Percentiles rank a stretch among this genome's conserved stretches.
phyloP scores from a whole-genome alignment of 1,284 basidiomycete genomes.

The Macrocybe sp. region DNA sequence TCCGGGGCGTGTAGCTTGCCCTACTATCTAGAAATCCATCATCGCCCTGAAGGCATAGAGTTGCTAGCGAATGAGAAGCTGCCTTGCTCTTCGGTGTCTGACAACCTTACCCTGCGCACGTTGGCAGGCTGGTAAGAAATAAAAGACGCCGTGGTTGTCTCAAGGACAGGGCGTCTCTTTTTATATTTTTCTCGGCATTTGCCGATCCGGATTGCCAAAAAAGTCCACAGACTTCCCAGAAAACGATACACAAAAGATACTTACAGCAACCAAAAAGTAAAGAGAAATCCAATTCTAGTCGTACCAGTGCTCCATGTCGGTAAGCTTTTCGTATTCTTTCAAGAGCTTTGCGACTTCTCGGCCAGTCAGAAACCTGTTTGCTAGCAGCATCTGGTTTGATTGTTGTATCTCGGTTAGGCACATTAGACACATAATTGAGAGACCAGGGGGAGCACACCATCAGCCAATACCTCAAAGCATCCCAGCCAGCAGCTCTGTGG shows the following conservation, averaged over 20 bases:
- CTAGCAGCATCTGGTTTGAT: slow-evolving; percentile 35
- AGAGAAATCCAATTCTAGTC: slow-evolving; percentile 8
- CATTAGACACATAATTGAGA: not conserved
- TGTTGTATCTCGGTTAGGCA: not conserved
- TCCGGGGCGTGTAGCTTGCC: slow-evolving; percentile 16
- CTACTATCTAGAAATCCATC: slow-evolving; percentile 27
- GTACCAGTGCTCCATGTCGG: slow-evolving; percentile 33
- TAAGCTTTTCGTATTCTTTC: slow-evolving; percentile 40
- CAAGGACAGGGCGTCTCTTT: not conserved
- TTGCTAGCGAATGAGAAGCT: slow-evolving; percentile 27
- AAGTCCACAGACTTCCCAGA: not conserved
- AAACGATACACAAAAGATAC: not conserved
- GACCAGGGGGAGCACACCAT: slow-evolving; percentile 36
- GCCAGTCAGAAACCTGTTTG: slow-evolving; percentile 41
- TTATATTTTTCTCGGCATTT: not conserved
- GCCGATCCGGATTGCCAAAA: not conserved
- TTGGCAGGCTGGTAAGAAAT: slow-evolving; percentile 4
- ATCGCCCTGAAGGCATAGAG: slow-evolving; percentile 22
- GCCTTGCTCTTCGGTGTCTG: slow-evolving; percentile 15
- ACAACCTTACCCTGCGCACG: slow-evolving; percentile 13
- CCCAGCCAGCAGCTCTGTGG: slow-evolving; percentile 61
- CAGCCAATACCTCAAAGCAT: slow-evolving; percentile 56
- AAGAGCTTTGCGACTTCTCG: slow-evolving; percentile 40
- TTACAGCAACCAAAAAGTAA: not conserved
- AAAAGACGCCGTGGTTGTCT: not conserved